Evolutionary conservation across 352 stramenopile genomes (phyloP).

Genomic region (Pythium pyrilobum): DNA sequence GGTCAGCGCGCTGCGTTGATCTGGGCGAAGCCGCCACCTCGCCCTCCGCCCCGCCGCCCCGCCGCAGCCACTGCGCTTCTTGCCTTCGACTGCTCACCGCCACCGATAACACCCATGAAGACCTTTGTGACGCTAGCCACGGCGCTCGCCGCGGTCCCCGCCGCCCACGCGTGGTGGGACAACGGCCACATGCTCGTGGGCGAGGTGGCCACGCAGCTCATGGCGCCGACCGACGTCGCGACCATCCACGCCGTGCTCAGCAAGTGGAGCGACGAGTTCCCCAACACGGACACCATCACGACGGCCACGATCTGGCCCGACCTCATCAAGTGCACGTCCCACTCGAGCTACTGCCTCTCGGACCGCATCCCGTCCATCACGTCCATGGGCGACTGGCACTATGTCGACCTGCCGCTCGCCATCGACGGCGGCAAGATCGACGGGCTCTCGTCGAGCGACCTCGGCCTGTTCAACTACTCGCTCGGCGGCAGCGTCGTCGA

Average conservation of each 20-base stretch:
- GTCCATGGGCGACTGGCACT: slow-evolving; percentile 62
- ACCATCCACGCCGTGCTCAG: slow-evolving; percentile 22
- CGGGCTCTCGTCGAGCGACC: slow-evolving; percentile 26
- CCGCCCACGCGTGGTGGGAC: slow-evolving; percentile 27
- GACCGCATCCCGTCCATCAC: slow-evolving; percentile 33
- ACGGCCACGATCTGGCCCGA: slow-evolving; percentile 33
- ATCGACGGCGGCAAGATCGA: slow-evolving; percentile 37
- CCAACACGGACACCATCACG: slow-evolving; percentile 24
- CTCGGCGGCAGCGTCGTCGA: slow-evolving; percentile 47
- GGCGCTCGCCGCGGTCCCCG: slow-evolving; percentile 3
- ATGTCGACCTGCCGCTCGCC: slow-evolving; percentile 56
- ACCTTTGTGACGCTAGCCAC: slow-evolving; percentile 12
- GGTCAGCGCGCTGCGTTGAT: too few relatives aligned
- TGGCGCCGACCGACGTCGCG: slow-evolving; percentile 16
- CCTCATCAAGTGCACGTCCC: slow-evolving; percentile 27
- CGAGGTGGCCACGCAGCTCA: slow-evolving; percentile 25
- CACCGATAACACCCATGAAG: too few relatives aligned
- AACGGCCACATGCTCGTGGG: slow-evolving; percentile 31
- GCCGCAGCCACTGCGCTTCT: too few relatives aligned
- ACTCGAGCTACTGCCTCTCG: slow-evolving; percentile 11
- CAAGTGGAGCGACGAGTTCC: slow-evolving; percentile 22
- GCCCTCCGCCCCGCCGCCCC: too few relatives aligned
- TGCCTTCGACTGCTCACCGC: too few relatives aligned
- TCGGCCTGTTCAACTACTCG: slow-evolving; percentile 44
- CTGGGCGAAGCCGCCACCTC: too few relatives aligned